A percentile compares a stretch with the other conserved stretches of the same genome.
phyloP scores from a whole-genome alignment of 75 land plant species.

The Sequoia sempervirens region DNA sequence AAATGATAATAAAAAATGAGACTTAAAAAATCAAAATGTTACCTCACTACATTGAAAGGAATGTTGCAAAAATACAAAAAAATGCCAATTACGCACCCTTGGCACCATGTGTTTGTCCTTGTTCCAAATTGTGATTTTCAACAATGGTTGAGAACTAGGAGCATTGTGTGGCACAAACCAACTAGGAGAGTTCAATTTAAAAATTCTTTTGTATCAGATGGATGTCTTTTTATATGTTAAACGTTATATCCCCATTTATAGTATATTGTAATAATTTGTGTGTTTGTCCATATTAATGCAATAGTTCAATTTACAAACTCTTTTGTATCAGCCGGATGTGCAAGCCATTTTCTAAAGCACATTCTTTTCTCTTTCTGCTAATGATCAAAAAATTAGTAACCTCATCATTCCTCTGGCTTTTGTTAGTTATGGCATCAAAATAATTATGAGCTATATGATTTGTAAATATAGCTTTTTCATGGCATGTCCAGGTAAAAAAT shows the following conservation, averaged over 20 bases:
- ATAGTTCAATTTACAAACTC: not conserved
- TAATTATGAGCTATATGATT: conserved; percentile 1
- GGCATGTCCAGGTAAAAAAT: conserved; percentile 73
- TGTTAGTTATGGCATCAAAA: not conserved
- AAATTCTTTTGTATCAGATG: too few relatives aligned
- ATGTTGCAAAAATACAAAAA: too few relatives aligned
- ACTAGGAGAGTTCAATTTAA: too few relatives aligned
- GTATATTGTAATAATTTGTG: not conserved
- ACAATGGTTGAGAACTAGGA: too few relatives aligned
- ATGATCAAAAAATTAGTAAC: not conserved
- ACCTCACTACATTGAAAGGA: too few relatives aligned
- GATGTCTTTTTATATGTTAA: not conserved
- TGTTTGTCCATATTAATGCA: not conserved
- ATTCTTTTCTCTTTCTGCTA: not conserved
- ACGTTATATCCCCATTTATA: not conserved
- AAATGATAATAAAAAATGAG: too few relatives aligned
- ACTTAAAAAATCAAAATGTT: too few relatives aligned
- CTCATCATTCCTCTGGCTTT: not conserved
- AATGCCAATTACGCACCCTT: too few relatives aligned
- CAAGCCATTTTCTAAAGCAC: not conserved
- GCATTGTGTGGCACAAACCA: too few relatives aligned
- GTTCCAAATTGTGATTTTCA: too few relatives aligned
- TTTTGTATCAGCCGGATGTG: not conserved
- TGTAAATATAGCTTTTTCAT: conserved; percentile 4
- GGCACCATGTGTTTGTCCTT: too few relatives aligned